Percentiles rank a stretch among this genome's conserved stretches.
Conservation (phyloP, 148 eudicot genomes). For the Heliosperma pusillum region DNA sequence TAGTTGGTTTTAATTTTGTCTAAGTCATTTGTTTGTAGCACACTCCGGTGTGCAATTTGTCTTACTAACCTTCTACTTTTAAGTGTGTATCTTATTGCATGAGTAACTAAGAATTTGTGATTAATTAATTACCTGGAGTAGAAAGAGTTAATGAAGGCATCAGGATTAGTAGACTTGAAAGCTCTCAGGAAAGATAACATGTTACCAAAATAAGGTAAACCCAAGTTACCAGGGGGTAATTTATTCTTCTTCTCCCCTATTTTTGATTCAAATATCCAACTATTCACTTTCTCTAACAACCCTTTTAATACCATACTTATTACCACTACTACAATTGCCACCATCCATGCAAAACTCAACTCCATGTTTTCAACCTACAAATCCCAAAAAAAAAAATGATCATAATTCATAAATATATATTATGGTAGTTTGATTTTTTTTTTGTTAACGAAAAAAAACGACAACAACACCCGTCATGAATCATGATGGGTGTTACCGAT, state of each 20-base stretch:
- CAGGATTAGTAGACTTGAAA: constrained; percentile 76
- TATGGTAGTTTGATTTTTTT: too few relatives aligned
- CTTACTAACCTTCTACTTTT: too few relatives aligned
- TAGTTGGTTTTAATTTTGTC: too few relatives aligned
- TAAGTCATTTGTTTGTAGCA: too few relatives aligned
- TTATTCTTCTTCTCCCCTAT: constrained; percentile 44
- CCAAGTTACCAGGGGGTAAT: constrained; percentile 82
- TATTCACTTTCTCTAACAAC: constrained; percentile 39
- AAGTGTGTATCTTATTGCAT: too few relatives aligned
- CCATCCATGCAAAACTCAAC: background rate
- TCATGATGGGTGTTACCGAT: too few relatives aligned
- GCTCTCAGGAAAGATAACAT: constrained; percentile 86
- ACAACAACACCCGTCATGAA: background rate
- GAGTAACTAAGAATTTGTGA: too few relatives aligned
- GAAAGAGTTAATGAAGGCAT: constrained; percentile 55
- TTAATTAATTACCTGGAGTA: constrained; percentile 52
- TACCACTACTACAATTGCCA: constrained; percentile 11
- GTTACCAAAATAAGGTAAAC: constrained; percentile 81
- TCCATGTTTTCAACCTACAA: constrained; percentile 14
- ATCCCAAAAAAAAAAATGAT: background rate
- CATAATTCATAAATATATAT: too few relatives aligned
- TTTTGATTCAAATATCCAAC: constrained; percentile 48
- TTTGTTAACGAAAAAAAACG: background rate
- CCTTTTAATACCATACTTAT: constrained; percentile 21
- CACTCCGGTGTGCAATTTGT: too few relatives aligned